Percentiles rank a stretch among this genome's conserved stretches.
Conservation (phyloP, 164 flowering plant genomes). For the Annona cherimola region DNA sequence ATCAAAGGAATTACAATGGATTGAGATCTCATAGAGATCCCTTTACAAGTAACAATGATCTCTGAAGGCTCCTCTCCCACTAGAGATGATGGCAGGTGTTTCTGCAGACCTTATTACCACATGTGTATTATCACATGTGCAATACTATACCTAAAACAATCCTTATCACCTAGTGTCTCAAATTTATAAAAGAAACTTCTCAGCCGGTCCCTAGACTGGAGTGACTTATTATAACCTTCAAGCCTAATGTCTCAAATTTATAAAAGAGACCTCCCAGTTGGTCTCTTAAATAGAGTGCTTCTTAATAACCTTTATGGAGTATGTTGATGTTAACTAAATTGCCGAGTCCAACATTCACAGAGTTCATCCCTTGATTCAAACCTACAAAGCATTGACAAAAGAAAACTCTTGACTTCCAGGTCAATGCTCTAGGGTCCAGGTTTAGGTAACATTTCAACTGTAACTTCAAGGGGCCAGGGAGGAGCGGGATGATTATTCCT, state of each 20-base stretch:
- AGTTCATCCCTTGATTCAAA: background rate
- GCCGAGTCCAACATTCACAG: background rate
- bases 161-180: too few relatives aligned
- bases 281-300: background rate
- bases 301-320: background rate
- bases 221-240: too few relatives aligned
- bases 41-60: too few relatives aligned
- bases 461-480: background rate
- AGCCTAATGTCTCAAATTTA: background rate
- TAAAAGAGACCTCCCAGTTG: background rate
- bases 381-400: background rate
- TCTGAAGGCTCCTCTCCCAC: too few relatives aligned
- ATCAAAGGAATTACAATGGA: too few relatives aligned
- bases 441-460: background rate
- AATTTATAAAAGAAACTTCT: too few relatives aligned
- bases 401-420: background rate
- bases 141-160: too few relatives aligned
- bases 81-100: too few relatives aligned
- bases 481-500: background rate
- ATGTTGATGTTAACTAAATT: background rate
- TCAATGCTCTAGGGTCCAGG: background rate
- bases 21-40: too few relatives aligned
- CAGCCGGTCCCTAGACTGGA: too few relatives aligned
- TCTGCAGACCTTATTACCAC: too few relatives aligned
- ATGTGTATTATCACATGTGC: too few relatives aligned